A percentile compares a stretch with the other conserved stretches of the same genome.
Evolutionary conservation across 2,329 filamentous ascomycete species (phyloP).

Genomic region (Lachnellula occidentalis): DNA sequence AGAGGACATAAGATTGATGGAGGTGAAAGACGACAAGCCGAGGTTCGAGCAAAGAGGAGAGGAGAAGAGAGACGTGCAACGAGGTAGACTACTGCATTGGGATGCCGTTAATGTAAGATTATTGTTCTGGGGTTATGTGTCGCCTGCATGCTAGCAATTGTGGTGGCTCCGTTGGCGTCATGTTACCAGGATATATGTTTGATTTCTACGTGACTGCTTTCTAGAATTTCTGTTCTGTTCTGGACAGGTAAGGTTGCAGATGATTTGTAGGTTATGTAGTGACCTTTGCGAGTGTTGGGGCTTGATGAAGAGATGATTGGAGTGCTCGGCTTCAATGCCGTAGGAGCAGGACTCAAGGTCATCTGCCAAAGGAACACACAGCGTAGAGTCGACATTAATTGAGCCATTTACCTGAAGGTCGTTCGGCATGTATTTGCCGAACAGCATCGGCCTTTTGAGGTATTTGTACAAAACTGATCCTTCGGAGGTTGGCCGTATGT

Average conservation of each 20-base stretch:
- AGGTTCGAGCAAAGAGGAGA: slow-evolving; percentile 82
- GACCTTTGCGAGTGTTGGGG: background rate
- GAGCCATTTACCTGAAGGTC: background rate
- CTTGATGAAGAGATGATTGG: background rate
- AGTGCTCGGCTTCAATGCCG: background rate
- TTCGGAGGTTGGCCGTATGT: background rate
- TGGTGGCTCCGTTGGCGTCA: background rate
- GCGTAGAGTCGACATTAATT: background rate
- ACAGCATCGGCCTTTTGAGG: background rate
- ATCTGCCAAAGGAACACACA: background rate
- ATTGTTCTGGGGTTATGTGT: slow-evolving; percentile 23
- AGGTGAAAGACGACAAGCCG: slow-evolving; percentile 82
- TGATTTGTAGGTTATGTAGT: background rate
- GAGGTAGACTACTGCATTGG: slow-evolving; percentile 29
- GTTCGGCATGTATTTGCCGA: background rate
- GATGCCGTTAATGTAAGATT: slow-evolving; percentile 23
- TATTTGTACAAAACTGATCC: background rate
- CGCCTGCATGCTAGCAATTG: slow-evolving; percentile 2
- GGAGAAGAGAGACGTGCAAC: slow-evolving; percentile 56
- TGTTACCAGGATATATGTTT: background rate
- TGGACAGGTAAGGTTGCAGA: slow-evolving; percentile 8
- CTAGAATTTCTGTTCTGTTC: slow-evolving; percentile 3
- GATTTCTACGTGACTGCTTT: slow-evolving; percentile 1
- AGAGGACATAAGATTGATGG: slow-evolving; percentile 90
- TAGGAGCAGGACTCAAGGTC: background rate